phyloP scores from a whole-genome alignment of 1,139 yeast species.

The Yamadazyma diospyri region DNA sequence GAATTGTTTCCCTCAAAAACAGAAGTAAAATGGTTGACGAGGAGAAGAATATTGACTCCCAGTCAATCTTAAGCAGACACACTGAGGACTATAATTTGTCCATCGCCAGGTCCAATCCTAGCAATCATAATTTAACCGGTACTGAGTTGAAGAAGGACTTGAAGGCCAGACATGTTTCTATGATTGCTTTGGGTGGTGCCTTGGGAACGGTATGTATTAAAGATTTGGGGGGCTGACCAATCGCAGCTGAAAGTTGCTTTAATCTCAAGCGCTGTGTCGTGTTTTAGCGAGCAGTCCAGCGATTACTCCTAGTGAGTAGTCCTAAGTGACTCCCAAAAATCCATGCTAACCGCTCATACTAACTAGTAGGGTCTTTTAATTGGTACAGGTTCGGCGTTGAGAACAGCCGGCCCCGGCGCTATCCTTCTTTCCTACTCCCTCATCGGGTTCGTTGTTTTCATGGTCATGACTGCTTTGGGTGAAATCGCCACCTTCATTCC shows the following conservation, averaged over 20 bases:
- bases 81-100: constrained; percentile 49
- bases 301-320: too few relatives aligned
- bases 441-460: constrained; percentile 61
- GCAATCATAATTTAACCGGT: constrained; percentile 40
- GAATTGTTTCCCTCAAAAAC: constrained; percentile 1
- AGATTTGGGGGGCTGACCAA: neutral
- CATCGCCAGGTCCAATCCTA: constrained; percentile 44
- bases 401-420: constrained; percentile 67
- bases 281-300: too few relatives aligned
- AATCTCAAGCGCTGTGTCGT: neutral
- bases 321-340: too few relatives aligned
- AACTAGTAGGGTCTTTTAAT: constrained; percentile 56
- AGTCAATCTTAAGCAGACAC: constrained; percentile 38
- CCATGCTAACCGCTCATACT: constrained; percentile 2
- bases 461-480: constrained; percentile 70
- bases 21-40: constrained; percentile 16
- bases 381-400: constrained; percentile 66
- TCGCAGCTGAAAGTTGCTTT: neutral
- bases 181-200: constrained; percentile 63
- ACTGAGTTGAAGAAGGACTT: constrained; percentile 56
- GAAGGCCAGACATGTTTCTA: constrained; percentile 68
- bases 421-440: constrained; percentile 57
- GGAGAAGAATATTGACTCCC: constrained; percentile 26
- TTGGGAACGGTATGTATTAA: constrained; percentile 60
- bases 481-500: constrained; percentile 76